Base-by-base conservation (phyloP, 1,284 basidiomycete species). In the Papiliotrema terrestris region DNA sequence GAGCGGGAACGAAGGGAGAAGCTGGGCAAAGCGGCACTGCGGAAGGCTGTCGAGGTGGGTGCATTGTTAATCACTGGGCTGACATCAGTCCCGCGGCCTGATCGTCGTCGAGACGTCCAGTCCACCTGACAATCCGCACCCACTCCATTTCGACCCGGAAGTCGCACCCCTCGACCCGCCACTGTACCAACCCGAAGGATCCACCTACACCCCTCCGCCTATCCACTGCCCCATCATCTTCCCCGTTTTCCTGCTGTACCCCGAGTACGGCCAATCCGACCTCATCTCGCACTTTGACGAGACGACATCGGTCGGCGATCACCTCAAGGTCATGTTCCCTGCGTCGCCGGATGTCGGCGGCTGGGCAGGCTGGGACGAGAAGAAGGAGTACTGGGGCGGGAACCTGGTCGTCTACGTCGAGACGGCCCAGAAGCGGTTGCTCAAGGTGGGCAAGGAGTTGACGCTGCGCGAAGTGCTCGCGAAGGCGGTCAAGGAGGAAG, bases 231-330 rank as follows among this genome's bases (percentile, higher is more conserved):
- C 88, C 0, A 78, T 98, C 49, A 79, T 95, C 56, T 79, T 96
- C 69, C 93, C 95, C 4, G 86, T 89, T 20, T 89, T 96, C 78
- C 86, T 98, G 74, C 81, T 97, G 57, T 97, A 98, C 74, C 96
- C 96, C 1, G 86, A 91, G 74, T 81, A 94, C 67, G 83, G 86
- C 29, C 90, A 85, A 23, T 89, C 91, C 47, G 94, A 99, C 77
- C 81, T 94, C 56, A 89, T 97, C 63, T 81, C 87, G 14, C 82
- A 87, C 54, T 97, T 93, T 77, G 83, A 87, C 65, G 93, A 97
- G 73, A 83, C 88, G 61, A 87, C 89, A 1, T 83, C 90, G 1
- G 89, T 98, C 68, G 80, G 82, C 8, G 83, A 84, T 38, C 89
- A 96, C 65, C 80, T 98, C 8, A 80, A 81, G 15, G 79, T 80